phyloP scores from a whole-genome alignment of 148 eudicot genomes.

The Rhododendron griersonianum region DNA sequence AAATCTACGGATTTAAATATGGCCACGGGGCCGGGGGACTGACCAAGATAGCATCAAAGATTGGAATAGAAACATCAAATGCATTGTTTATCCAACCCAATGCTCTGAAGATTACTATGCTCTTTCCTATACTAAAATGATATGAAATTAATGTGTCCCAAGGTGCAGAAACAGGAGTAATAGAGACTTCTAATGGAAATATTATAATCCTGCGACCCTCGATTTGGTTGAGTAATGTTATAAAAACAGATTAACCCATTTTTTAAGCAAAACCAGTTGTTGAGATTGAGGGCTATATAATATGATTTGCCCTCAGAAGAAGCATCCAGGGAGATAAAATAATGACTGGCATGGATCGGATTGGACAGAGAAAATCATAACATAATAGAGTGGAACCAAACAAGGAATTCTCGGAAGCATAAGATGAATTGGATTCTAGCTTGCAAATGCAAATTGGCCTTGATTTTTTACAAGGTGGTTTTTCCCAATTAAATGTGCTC shows the following conservation, averaged over 20 bases:
- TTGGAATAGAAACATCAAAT: conserved; percentile 96
- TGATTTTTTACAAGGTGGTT: conserved; percentile 10
- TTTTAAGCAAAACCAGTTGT: conserved; percentile 31
- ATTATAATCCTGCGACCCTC: conserved; percentile 34
- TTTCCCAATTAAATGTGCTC: conserved; percentile 36
- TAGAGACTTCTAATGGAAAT: conserved; percentile 70
- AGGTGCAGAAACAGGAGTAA: conserved; percentile 71
- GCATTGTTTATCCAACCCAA: conserved; percentile 55
- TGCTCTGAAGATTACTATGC: conserved; percentile 50
- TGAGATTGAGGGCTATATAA: conserved; percentile 31
- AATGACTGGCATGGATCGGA: conserved; percentile 20
- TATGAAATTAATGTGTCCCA: conserved; percentile 67
- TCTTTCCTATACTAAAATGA: conserved; percentile 23
- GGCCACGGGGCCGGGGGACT: not conserved
- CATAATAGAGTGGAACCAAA: conserved; percentile 9
- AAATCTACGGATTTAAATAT: conserved; percentile 13
- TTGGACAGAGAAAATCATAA: not conserved
- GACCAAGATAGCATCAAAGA: conserved; percentile 60
- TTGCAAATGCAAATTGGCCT: not conserved
- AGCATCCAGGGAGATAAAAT: conserved; percentile 50
- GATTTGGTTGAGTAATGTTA: conserved; percentile 25
- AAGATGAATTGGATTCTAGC: not conserved
- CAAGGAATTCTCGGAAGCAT: not conserved
- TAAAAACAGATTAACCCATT: not conserved
- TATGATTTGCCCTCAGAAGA: conserved; percentile 39